Base-by-base conservation (phyloP, 2,329 filamentous ascomycete genomes). In the Lizonia empirigonia region DNA sequence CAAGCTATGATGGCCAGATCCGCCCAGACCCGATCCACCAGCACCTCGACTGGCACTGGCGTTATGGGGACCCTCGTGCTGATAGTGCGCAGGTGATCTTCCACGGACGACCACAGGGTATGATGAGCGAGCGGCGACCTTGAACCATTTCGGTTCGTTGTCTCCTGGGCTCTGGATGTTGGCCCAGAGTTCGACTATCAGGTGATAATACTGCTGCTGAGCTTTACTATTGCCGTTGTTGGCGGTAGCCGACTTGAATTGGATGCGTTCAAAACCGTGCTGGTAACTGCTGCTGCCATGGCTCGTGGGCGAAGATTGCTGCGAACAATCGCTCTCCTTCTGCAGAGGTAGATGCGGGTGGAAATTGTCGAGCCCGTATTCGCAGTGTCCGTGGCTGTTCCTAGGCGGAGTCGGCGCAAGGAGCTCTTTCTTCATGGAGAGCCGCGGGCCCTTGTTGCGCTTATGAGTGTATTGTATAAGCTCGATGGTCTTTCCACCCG, bases 181-280 rank as follows among this genome's bases (percentile, higher is more conserved):
- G 7, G 69, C 72, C 65, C 68, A 74, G 16, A 75, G 64, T 69
- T 96, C 91, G 4, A 96, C 87, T 36, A 95, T 84, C n/a, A 97
- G 80, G 64, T 94, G 90, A 66, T 95, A 96, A 72, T 91, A 96
- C 64, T 96, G 92, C 68, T 97, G 91, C 15, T 91, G 90, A 1
- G 91, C 91, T 49, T 92, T 82, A 60, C 92, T 82, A 72, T 96
- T 96, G 37, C 91, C 91, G 61, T 97, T 97, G 76, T 96, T 97
- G 19, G 91, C 90, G 0, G 91, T 96, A 1, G 92, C 91, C 59
- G 90, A 90, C 72, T 96, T 95, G 81, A 96, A 97, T 64, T 96
- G 91, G 42, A 96, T 94, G 9, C 92, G 86, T 69, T 96, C 91
- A 68, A 95, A 97, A 0, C 80, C 82, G 49, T 86, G 82, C 13